Conservation (phyloP, 352 stramenopile species). For the Phytophthora megakarya region DNA sequence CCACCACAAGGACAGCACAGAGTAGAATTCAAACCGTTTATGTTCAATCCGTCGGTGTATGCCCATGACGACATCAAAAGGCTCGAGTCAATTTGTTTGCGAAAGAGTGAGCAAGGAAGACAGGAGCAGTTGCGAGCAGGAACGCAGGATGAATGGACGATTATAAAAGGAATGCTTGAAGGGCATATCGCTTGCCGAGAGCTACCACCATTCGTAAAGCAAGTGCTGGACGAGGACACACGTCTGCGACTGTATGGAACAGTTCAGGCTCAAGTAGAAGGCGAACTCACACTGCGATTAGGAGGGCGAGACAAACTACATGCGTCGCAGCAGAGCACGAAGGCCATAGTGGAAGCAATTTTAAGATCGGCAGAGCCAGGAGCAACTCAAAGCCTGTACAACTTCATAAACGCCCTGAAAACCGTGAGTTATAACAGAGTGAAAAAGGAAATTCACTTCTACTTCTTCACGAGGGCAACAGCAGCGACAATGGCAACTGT, state of each 20-base stretch:
- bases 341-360: not conserved
- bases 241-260: not conserved
- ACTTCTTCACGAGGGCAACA: not conserved
- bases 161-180: not conserved
- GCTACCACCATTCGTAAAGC: not conserved
- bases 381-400: too few species aligned
- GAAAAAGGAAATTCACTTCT: not conserved
- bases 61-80: too few species aligned
- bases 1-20: too few species aligned
- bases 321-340: not conserved
- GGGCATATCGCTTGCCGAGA: not conserved
- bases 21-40: too few species aligned
- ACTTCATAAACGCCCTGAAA: not conserved
- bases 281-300: not conserved
- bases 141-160: not conserved
- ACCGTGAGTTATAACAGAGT: not conserved
- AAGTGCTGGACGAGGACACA: not conserved
- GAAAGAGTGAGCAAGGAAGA: too few species aligned
- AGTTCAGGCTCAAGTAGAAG: slow-evolving; percentile 3
- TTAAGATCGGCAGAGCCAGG: not conserved
- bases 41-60: too few species aligned
- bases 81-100: too few species aligned
- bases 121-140: too few species aligned
- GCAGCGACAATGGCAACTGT: not conserved
- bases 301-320: not conserved